Conservation (phyloP, 345 rosid species). For the Ceriops decandra region DNA sequence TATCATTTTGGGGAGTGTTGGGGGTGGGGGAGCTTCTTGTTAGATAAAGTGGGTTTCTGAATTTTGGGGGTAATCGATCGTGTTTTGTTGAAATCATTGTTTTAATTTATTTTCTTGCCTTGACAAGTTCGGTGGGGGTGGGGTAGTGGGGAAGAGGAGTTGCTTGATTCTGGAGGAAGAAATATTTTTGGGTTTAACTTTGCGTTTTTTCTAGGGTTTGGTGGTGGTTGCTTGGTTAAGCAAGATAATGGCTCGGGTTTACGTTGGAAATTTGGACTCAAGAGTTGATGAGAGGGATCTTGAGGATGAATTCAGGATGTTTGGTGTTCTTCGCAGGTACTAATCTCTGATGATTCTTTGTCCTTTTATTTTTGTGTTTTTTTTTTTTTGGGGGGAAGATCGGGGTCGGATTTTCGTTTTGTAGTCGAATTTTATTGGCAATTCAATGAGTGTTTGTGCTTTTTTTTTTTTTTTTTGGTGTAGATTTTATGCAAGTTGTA, state of each 20-base stretch:
- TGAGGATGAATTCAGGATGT: constrained; percentile 68
- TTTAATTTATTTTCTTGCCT: too few relatives aligned
- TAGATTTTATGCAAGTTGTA: too few relatives aligned
- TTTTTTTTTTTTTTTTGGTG: neutral
- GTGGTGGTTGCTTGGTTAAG: neutral
- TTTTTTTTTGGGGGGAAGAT: neutral
- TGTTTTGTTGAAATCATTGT: too few relatives aligned
- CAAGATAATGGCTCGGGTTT: constrained; percentile 58
- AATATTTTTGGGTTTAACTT: neutral
- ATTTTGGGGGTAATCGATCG: too few relatives aligned
- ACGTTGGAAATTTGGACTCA: constrained; percentile 70
- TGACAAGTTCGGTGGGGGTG: too few relatives aligned
- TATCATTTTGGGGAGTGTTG: too few relatives aligned
- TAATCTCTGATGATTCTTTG: neutral
- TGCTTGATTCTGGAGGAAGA: neutral
- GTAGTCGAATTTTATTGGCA: too few relatives aligned
- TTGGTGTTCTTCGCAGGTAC: constrained; percentile 70
- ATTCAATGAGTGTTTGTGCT: neutral
- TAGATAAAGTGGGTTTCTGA: too few relatives aligned
- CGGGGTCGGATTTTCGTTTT: neutral
- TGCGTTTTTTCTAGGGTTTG: neutral
- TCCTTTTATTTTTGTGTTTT: neutral
- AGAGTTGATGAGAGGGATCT: constrained; percentile 67
- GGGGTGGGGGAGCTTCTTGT: too few relatives aligned
- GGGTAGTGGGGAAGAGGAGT: too few relatives aligned